Percentiles rank a stretch among this genome's conserved stretches.
These are phyloP conservation scores for Zalaria obscura DNA, from an alignment of 2,329 filamentous ascomycete species.

Conservation along the genomic window DNA sequence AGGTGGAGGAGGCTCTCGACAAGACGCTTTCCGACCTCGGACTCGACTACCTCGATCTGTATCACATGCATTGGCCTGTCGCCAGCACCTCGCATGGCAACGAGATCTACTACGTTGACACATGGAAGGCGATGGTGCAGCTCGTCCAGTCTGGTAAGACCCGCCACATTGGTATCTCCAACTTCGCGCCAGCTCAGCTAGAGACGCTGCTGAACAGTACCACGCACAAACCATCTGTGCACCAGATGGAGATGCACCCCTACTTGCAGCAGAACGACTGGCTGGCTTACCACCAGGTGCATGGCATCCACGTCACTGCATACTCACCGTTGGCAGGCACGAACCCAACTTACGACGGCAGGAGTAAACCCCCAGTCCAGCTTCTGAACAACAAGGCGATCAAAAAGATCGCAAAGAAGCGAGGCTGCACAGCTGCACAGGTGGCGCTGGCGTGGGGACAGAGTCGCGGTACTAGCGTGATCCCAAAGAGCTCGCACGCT, in stretches of 20 bases:
- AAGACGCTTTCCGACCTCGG: conserved; percentile 24
- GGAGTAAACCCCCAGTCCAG: conserved; percentile 14
- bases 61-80: conserved; percentile 32
- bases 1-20: conserved; percentile 18
- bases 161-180: conserved; percentile 63
- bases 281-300: conserved; percentile 34
- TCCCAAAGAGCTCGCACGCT: conserved; percentile 35
- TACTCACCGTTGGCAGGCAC: conserved; percentile 34
- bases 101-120: conserved; percentile 22
- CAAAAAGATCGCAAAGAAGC: conserved; percentile 23
- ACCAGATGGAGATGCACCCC: conserved; percentile 73
- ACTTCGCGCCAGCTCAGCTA: conserved; percentile 46
- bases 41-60: conserved; percentile 28
- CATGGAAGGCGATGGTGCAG: conserved; percentile 55
- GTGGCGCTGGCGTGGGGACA: conserved; percentile 35
- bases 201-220: conserved; percentile 40
- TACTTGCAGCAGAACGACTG: conserved; percentile 45
- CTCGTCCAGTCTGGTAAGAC: conserved; percentile 45
- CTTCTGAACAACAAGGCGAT: conserved; percentile 30
- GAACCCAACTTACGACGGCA: conserved; percentile 30
- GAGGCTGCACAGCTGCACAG: conserved; percentile 29
- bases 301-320: conserved; percentile 38
- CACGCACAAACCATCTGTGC: conserved; percentile 50
- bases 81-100: conserved; percentile 9
- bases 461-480: conserved; percentile 32